Evolutionary conservation across 176 grass and related monocot genomes (phyloP).

Genomic region (Musa beccarii): DNA sequence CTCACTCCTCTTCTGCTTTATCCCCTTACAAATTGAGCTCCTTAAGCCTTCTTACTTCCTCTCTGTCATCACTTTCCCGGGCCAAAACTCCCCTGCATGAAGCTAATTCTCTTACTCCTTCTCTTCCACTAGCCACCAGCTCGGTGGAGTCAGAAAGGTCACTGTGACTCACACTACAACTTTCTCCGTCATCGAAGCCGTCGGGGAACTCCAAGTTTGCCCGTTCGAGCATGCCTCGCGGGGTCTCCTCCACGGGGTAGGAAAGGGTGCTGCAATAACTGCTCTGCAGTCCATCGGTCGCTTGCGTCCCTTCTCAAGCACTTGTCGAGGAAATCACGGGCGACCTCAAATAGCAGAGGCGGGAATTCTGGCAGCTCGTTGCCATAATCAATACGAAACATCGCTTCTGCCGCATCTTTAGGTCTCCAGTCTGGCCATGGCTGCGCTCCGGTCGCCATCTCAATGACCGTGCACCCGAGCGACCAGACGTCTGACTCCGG

Average conservation of each 20-base stretch:
- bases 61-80: background rate
- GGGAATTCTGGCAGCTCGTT: constrained; percentile 49
- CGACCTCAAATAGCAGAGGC: constrained; percentile 29
- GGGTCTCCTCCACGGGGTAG: constrained; percentile 28
- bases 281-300: constrained; percentile 65
- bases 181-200: background rate
- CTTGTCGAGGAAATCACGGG: constrained; percentile 66
- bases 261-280: constrained; percentile 70
- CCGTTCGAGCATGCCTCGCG: constrained; percentile 64
- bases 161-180: background rate
- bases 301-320: constrained; percentile 55
- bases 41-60: background rate
- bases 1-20: background rate
- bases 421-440: constrained; percentile 45
- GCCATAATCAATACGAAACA: constrained; percentile 47
- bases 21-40: background rate
- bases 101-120: background rate
- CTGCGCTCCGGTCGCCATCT: constrained; percentile 52
- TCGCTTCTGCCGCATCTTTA: constrained; percentile 34
- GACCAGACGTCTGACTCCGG: constrained; percentile 81
- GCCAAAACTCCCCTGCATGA: background rate
- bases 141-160: background rate
- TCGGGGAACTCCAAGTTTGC: constrained; percentile 17
- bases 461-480: constrained; percentile 74
- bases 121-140: background rate